Evolutionary conservation across 192 early-diverging fungal genomes (phyloP), one percentile per base, ranked within the genome.

Genomic region (Backusella tuberculispora): DNA sequence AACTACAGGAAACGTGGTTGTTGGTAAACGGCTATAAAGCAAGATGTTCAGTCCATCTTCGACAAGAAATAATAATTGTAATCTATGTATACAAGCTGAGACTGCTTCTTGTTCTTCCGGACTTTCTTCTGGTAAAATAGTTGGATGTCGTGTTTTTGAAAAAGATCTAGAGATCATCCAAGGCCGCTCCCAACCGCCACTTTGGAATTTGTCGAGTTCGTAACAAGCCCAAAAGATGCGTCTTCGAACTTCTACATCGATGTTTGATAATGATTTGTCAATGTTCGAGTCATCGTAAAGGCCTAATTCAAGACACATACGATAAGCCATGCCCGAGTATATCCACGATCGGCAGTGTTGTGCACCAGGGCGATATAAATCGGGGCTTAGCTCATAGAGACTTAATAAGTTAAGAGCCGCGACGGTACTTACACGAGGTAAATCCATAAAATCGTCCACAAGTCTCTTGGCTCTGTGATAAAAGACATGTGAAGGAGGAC

Each of bases 401-500:
- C 71, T 72, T 14, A 72, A 42, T 24, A 80, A 15, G 15, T 66
- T 44, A 14, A 80, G 19, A 0, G 78, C 69, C 24, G 60, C 46
- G 14, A 80, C 65, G 3, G 78, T 75, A 66, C 78, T 64, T 26
- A 75, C 63, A 64, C 78, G 66, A 17, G 78, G 73, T 24, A 75
- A 70, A 67, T 80, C 78, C 29, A 80, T 37, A 60, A 80, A 80
- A 56, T 80, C 78, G n/a, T 75, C 78, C 6, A 80, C 48, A 17
- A 80, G 64, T 37, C 69, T 53, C 46, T 63, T 74, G 3, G 74
- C 78, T 34, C 78, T 60, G 13, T 80, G 73, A 68, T 72, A 80
- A 56, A 80, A 80, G n/a, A 80, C 70, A 66, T 80, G 74, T 13
- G 73, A 64, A 7, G 63, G 29, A 38, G 56, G 75, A n/a, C 69